Evolutionary conservation across 805 yeast species (phyloP).

Genomic region (Sporopachydermia quercuum): DNA sequence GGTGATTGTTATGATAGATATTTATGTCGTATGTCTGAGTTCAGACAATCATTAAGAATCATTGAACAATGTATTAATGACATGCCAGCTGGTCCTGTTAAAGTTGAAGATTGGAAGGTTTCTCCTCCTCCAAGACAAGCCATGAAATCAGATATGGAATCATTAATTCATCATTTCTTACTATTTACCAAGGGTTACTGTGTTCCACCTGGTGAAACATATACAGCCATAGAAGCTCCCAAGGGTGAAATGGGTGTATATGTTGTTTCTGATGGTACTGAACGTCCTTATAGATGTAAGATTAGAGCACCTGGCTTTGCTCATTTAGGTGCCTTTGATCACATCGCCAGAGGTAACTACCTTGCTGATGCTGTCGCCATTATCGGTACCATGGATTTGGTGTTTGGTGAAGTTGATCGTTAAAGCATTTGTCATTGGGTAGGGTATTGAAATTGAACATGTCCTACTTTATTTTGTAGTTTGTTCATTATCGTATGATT

Average conservation of each 20-base stretch:
- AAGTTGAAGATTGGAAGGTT: slow-evolving; percentile 80
- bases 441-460: too few relatives aligned
- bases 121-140: slow-evolving; percentile 65
- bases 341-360: slow-evolving; percentile 72
- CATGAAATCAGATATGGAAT: slow-evolving; percentile 91
- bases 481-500: too few relatives aligned
- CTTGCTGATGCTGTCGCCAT: slow-evolving; percentile 88
- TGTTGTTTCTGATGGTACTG: slow-evolving; percentile 77
- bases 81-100: slow-evolving; percentile 86
- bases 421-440: too few relatives aligned
- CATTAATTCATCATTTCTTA: slow-evolving; percentile 78
- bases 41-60: slow-evolving; percentile 80
- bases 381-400: slow-evolving; percentile 90
- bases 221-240: slow-evolving; percentile 86
- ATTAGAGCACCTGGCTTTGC: slow-evolving; percentile 93
- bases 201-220: slow-evolving; percentile 84
- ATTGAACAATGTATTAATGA: slow-evolving; percentile 82
- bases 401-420: slow-evolving; percentile 90
- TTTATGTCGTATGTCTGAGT: slow-evolving; percentile 79
- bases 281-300: slow-evolving; percentile 84
- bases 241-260: slow-evolving; percentile 92
- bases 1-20: slow-evolving; percentile 92
- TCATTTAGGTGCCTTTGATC: slow-evolving; percentile 79
- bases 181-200: slow-evolving; percentile 78
- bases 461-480: too few relatives aligned